Evolutionary conservation across 176 grass and related monocot genomes (phyloP), one percentile per base, ranked within the genome.

Genomic region (Cymbopogon citratus): DNA sequence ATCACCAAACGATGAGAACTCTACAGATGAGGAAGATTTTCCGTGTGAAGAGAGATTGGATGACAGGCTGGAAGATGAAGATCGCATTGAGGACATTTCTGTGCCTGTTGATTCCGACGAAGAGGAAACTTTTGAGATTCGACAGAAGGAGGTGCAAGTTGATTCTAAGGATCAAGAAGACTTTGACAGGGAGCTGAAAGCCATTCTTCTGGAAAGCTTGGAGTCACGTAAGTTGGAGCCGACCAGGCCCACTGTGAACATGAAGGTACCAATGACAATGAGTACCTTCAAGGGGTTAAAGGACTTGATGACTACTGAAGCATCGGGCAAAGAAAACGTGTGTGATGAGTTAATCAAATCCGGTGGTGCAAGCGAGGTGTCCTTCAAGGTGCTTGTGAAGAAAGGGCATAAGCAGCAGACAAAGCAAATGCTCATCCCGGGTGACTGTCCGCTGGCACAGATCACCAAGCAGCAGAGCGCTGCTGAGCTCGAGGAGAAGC

Each of bases 131-230:
- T 89, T 99, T 73, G 88, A 81, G 33, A 83, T 95, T 60, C 90
- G 91, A 72, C 84, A 95, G 81, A 91, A 99, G 79, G 66, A 89
- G 2, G 66, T 90, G 70, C 84, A 92, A 62, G 70, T 99, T 82
- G 93, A 99, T 90, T 87, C 81, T 25, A 91, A 94, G 77, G 97
- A 96, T 75, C 84, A 90, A 85, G 97, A 95, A 71, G 97, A 96
- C 76, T 99, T 99, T 59, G 97, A 99, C 43, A 87, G 91, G 24
- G 92, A 95, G 76, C 73, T 96, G 80, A 95, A 92, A 87, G 84
- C 97, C 71, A 85, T 99, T 81, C 77, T 95, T 78, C 93, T 95
- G 80, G 96, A 99, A 78, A 99, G 97, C 38, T 76, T 99, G 85
- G 97, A 99, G 14, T 95, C 91, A 36, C 91, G 93, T 19, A 99